Conservation (phyloP, 2,329 filamentous ascomycete genomes). For the Pseudogymnoascus sp. region DNA sequence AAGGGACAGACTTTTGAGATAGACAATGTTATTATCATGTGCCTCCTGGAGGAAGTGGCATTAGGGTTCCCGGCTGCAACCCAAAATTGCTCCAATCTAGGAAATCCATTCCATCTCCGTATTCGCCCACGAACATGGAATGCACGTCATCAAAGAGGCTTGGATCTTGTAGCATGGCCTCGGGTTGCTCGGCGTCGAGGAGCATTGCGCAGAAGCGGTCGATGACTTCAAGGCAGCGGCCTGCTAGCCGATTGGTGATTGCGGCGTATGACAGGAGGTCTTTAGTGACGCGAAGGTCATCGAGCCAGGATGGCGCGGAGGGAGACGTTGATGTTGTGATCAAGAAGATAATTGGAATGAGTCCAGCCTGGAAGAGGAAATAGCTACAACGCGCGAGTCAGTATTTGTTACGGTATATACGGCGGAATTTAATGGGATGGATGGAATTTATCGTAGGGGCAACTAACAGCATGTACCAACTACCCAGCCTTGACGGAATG, state of each 20-base stretch:
- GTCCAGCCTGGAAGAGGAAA: conserved; percentile 37
- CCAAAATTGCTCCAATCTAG: conserved; percentile 32
- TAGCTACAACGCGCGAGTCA: conserved; percentile 21
- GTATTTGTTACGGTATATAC: not conserved
- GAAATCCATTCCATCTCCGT: conserved; percentile 31
- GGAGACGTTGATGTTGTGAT: conserved; percentile 33
- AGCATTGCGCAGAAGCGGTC: conserved; percentile 31
- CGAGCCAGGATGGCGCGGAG: conserved; percentile 19
- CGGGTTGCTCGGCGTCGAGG: conserved; percentile 20
- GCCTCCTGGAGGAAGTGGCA: not conserved
- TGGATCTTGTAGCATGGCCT: conserved; percentile 30
- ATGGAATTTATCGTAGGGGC: not conserved
- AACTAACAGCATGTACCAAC: conserved; percentile 34
- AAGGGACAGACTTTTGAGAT: too few species aligned
- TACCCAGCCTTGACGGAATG: conserved; percentile 32
- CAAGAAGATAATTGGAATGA: conserved; percentile 35
- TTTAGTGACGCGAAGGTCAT: conserved; percentile 31
- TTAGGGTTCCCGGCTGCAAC: not conserved
- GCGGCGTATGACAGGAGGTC: conserved; percentile 31
- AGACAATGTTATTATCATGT: too few species aligned
- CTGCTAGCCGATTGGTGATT: conserved; percentile 31
- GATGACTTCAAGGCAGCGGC: conserved; percentile 32
- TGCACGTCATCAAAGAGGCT: conserved; percentile 29
- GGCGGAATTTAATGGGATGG: not conserved
- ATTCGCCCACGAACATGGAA: conserved; percentile 30